Percentiles rank a stretch among this genome's conserved stretches.
phyloP scores from a whole-genome alignment of 768 basidiomycete species.

The Auricularia auricula-judae region DNA sequence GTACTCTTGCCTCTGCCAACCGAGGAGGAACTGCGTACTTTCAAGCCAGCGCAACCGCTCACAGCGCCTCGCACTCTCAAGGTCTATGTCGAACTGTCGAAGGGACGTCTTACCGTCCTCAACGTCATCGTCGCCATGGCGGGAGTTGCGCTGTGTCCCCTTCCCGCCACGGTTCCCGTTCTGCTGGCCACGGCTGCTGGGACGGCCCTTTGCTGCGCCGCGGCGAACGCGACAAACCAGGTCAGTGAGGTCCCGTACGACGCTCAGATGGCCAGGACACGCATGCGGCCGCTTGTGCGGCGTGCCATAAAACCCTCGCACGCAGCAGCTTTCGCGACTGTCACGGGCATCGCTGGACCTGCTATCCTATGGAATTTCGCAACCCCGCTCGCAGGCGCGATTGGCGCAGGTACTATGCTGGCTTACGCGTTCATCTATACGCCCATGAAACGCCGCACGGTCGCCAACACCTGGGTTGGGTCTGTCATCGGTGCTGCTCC shows the following conservation, averaged over 20 bases:
- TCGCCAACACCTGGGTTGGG: constrained; percentile 90
- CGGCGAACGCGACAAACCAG: constrained; percentile 92
- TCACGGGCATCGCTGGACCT: constrained; percentile 71
- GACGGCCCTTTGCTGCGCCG: constrained; percentile 82
- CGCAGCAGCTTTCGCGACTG: constrained; percentile 65
- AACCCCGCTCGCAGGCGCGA: constrained; percentile 73
- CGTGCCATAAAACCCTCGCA: constrained; percentile 78
- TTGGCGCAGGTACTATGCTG: constrained; percentile 75
- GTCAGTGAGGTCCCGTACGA: constrained; percentile 91
- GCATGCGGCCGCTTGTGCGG: constrained; percentile 77
- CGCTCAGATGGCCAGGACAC: constrained; percentile 90
- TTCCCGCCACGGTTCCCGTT: constrained; percentile 73
- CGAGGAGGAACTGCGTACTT: not conserved
- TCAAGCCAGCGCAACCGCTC: not conserved
- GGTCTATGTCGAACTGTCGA: constrained; percentile 74
- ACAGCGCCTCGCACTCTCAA: constrained; percentile 14
- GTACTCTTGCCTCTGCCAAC: not conserved
- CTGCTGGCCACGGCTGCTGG: constrained; percentile 82
- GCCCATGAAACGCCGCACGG: constrained; percentile 73
- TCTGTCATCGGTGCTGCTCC: constrained; percentile 87
- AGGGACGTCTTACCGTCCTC: constrained; percentile 70
- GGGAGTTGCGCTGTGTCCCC: constrained; percentile 84
- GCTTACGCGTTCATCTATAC: constrained; percentile 92
- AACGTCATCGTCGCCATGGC: constrained; percentile 86
- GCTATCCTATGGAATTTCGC: constrained; percentile 69